A percentile compares a stretch with the other conserved stretches of the same genome.
Evolutionary conservation across 768 basidiomycete genomes (phyloP).

Genomic region (Lyophyllum atratum): DNA sequence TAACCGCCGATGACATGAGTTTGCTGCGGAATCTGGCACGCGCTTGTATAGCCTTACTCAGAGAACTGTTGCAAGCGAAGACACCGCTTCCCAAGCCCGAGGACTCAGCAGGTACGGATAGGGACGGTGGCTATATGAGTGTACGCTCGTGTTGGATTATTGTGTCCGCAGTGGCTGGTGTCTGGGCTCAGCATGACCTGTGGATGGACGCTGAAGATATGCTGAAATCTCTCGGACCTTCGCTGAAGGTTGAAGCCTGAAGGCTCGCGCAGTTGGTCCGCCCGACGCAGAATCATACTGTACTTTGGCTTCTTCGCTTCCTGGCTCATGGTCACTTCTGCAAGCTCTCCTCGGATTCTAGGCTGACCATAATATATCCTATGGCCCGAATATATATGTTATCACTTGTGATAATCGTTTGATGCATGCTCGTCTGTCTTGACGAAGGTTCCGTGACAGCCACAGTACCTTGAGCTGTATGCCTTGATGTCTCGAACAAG

Average conservation of each 20-base stretch:
- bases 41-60: conserved; percentile 60
- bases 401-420: background rate
- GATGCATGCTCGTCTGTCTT: background rate
- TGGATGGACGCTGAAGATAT: conserved; percentile 76
- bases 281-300: background rate
- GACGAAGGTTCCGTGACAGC: background rate
- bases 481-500: too few relatives aligned
- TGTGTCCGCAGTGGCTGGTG: conserved; percentile 58
- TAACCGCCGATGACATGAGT: conserved; percentile 77
- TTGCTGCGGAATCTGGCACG: conserved; percentile 76
- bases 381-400: background rate
- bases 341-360: background rate
- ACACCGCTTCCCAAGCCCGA: conserved; percentile 12
- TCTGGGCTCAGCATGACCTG: conserved; percentile 82
- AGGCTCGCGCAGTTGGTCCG: background rate
- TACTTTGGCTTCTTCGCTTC: background rate
- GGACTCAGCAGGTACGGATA: conserved; percentile 1
- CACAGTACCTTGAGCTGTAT: background rate
- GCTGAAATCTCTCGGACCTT: conserved; percentile 30
- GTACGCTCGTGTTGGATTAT: conserved; percentile 75
- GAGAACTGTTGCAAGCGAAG: conserved; percentile 27
- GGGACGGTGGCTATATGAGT: conserved; percentile 24
- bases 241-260: background rate
- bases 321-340: background rate
- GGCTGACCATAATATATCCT: background rate